Base-by-base conservation (phyloP, 78 protist species). In the Cavenderia fasciculata region DNA sequence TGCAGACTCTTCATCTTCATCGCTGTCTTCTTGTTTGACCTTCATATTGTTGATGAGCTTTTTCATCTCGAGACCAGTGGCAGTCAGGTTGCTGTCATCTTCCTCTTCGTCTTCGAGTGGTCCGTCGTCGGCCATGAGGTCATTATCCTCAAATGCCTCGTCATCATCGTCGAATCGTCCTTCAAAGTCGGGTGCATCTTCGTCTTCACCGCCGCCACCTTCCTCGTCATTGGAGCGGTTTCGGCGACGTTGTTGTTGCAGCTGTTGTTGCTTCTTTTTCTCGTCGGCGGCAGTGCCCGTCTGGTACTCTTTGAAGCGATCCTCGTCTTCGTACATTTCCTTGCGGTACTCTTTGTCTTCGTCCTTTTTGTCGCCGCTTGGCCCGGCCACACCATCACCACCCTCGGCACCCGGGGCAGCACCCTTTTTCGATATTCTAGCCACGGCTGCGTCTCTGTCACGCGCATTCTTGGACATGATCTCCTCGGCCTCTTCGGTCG, bases 401-500 rank as follows among this genome's bases (percentile, higher is more conserved):
- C 43, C 70, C 18, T 36, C 52, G 6, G 73, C 71, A 59, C 31
- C 34, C 5, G 4, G 8, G 2, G 4, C 36, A 33, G 56, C 41
- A 19, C 23, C 41, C 3, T 57, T 75, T 41, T 59, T 75, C 47
- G 18, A 29, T 21, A 59, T 11, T 62, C 51, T 61, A 2, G 73
- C 23, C n/a, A 57, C 63, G 33, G 59, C 38, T 10, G 49, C 18
- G 51, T 68, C 89, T 59, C 75, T 66, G 29, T 82, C 89, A 29
- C 46, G 36, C 25, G 25, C 44, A 27, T 82, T 82, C n/a, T 68
- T 61, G 31, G 43, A 68, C 89, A 82, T 82, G 76, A 63, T 44
- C n/a, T 51, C 78, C 56, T 82, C 90, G 27, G 90, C 90, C 40
- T 82, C 90, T 68, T 82, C 90, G 29, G 61, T 82, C 49, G 78